Conservation (phyloP, 257 asterid genomes). For the Solanum acaule region DNA sequence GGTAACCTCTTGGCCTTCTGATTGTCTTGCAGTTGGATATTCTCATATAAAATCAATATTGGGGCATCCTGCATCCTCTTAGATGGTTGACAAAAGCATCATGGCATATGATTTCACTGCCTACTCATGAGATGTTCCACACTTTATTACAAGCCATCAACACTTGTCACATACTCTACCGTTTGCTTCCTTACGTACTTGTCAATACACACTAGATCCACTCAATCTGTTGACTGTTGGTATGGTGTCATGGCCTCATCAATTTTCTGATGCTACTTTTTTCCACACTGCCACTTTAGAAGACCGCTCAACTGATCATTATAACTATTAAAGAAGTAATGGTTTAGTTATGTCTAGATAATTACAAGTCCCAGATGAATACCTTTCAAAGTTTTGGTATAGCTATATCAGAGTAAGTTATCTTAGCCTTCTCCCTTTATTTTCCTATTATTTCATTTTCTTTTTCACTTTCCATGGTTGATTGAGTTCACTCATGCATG, state of each 20-base stretch:
- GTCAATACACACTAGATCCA: neutral
- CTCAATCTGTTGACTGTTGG: neutral
- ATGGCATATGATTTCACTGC: too few species aligned
- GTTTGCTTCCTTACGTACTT: neutral
- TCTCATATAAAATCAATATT: too few species aligned
- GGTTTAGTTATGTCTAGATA: neutral
- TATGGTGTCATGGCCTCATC: neutral
- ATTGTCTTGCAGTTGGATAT: too few species aligned
- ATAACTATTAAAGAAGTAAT: too few species aligned
- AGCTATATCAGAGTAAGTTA: neutral
- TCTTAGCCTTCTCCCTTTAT: neutral
- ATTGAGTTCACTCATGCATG: neutral
- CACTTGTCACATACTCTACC: neutral
- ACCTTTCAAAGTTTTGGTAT: neutral
- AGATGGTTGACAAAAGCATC: too few species aligned
- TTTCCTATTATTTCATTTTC: neutral
- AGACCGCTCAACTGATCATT: neutral
- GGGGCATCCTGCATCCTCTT: too few species aligned
- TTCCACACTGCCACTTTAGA: neutral
- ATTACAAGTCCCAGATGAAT: neutral
- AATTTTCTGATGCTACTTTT: neutral
- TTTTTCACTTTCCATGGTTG: neutral
- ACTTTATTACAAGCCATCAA: too few species aligned
- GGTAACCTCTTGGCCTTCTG: too few species aligned
- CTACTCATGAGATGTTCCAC: too few species aligned